Base-by-base conservation (phyloP, 768 basidiomycete species). In the Agaricus bisporus region DNA sequence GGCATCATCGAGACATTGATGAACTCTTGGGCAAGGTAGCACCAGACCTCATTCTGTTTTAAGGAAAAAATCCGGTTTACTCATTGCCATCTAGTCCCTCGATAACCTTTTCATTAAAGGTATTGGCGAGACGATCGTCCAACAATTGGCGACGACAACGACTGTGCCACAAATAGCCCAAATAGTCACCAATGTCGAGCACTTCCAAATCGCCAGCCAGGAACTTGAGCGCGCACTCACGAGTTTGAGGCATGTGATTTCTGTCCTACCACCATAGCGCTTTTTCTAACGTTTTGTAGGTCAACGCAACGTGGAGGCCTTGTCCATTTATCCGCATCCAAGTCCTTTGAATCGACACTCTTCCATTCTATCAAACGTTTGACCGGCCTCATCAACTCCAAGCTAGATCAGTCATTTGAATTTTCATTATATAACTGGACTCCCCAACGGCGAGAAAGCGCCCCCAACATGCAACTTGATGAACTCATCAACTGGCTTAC, bases 401-500 rank as follows among this genome's bases (percentile, higher is more conserved):
- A 99, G 65, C 83, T 98, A 6, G 91, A 95, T 63, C 90, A 93
- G 60, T 95, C 95, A 73, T 95, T 97, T 66, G 97, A 92, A 56
- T 76, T 95, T 41, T 88, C 95, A 4, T 91, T 95, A 69, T 98
- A 98, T 66, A 85, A 95, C 61, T 98, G 94, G 94, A 88, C 86
- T 35, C 88, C 92, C 8, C 72, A 75, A 32, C 66, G 73, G 10
- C 80, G 82, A 32, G 86, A 90, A 64, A 76, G 79, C 54, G 82
- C 82, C 35, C 92, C 95, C 41, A 95, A 91, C 79, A 87, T 88
- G 80, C 98, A 98, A 68, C 77, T 98, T 2, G 88, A 92, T 65
- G 95, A 98, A 67, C 81, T 98, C 62, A 82, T 95, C 66, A 94
- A 93, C 66, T 99, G 95, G 89, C 77, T 98, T 49, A 95, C 88